phyloP scores from a whole-genome alignment of 2,329 filamentous ascomycete genomes.

The Albophoma yamanashiensis region DNA sequence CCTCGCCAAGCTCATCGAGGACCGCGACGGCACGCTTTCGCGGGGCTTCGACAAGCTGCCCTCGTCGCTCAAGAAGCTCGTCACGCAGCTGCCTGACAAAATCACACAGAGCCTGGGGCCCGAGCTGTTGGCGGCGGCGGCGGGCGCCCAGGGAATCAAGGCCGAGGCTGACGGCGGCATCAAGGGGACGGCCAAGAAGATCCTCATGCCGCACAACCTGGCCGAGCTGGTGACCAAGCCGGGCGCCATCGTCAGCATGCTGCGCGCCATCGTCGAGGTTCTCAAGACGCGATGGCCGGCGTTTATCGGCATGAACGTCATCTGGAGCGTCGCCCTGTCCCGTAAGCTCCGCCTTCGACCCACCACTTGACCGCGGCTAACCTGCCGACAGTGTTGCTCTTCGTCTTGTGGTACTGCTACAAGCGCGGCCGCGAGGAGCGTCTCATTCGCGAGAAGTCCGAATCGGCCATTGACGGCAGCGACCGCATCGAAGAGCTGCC shows the following conservation, averaged over 20 bases:
- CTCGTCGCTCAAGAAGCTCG: slow-evolving; percentile 70
- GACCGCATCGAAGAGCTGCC: slow-evolving; percentile 38
- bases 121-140: slow-evolving; percentile 69
- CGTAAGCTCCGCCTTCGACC: slow-evolving; percentile 40
- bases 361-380: slow-evolving; percentile 2
- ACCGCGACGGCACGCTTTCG: slow-evolving; percentile 49
- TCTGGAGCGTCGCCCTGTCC: slow-evolving; percentile 83
- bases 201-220: slow-evolving; percentile 60
- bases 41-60: slow-evolving; percentile 60
- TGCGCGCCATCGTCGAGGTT: slow-evolving; percentile 85
- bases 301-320: slow-evolving; percentile 80
- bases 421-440: slow-evolving; percentile 84
- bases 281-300: slow-evolving; percentile 82
- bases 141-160: slow-evolving; percentile 60
- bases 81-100: slow-evolving; percentile 75
- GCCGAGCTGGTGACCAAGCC: slow-evolving; percentile 77
- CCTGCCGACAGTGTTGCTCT: slow-evolving; percentile 59
- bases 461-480: slow-evolving; percentile 25
- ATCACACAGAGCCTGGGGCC: slow-evolving; percentile 67
- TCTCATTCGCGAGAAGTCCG: slow-evolving; percentile 48
- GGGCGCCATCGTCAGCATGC: slow-evolving; percentile 71
- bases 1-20: slow-evolving; percentile 53
- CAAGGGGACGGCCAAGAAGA: slow-evolving; percentile 53
- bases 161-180: slow-evolving; percentile 44
- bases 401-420: slow-evolving; percentile 96